phyloP scores from a whole-genome alignment of 192 early-diverging fungal species.

The Gryganskiella cystojenkinii region DNA sequence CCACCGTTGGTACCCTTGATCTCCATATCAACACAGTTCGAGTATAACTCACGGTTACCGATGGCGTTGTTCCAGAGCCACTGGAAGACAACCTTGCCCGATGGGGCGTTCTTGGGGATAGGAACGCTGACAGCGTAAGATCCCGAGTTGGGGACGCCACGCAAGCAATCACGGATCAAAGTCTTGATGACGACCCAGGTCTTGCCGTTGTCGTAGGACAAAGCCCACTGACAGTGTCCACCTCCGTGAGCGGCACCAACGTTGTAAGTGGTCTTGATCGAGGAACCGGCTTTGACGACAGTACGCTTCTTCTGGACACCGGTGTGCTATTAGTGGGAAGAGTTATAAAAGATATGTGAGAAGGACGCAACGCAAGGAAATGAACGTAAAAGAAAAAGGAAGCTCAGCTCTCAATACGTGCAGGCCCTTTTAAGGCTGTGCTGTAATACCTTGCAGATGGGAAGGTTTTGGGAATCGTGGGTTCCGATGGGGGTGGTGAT shows the following conservation, averaged over 20 bases:
- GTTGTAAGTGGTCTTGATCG: constrained; percentile 59
- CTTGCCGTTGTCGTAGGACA: constrained; percentile 68
- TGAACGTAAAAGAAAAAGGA: not conserved
- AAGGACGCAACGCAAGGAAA: too few relatives aligned
- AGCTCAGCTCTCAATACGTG: too few relatives aligned
- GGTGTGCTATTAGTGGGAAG: constrained; percentile 10
- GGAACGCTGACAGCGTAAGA: constrained; percentile 52
- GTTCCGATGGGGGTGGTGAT: constrained; percentile 55
- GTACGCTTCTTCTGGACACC: constrained; percentile 46
- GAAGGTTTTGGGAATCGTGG: constrained; percentile 18
- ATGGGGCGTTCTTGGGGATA: constrained; percentile 62
- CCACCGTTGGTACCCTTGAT: constrained; percentile 54
- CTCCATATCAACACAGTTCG: constrained; percentile 71
- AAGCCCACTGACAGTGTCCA: constrained; percentile 75
- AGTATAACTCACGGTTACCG: constrained; percentile 71
- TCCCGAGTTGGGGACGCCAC: constrained; percentile 25
- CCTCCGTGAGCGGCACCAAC: constrained; percentile 63
- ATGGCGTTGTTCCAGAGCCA: constrained; percentile 74
- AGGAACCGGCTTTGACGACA: constrained; percentile 57
- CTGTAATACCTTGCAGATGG: constrained; percentile 63
- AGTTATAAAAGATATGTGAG: not conserved
- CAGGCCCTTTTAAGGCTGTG: too few relatives aligned
- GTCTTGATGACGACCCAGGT: constrained; percentile 69
- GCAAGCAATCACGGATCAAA: constrained; percentile 57
- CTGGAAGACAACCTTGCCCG: constrained; percentile 61